phyloP scores from a whole-genome alignment of 2,329 filamentous ascomycete species.

The Venturiaceae sp. region DNA sequence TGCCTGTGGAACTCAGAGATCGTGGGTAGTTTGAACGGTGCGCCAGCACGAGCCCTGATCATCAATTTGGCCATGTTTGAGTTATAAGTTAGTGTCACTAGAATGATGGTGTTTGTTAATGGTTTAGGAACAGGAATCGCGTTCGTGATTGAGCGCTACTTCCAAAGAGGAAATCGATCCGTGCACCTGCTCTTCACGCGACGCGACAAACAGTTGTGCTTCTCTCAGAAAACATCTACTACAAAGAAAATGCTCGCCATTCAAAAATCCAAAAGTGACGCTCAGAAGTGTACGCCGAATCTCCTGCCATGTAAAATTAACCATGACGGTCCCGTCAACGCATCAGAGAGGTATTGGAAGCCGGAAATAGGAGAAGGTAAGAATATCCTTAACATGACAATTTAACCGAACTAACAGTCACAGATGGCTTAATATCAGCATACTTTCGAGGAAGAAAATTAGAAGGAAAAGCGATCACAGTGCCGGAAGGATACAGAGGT shows the following conservation, averaged over 20 bases:
- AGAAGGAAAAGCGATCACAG: constrained; percentile 51
- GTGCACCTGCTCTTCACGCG: neutral
- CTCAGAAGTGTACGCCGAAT: constrained; percentile 48
- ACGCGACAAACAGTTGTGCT: neutral
- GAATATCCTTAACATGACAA: constrained; percentile 16
- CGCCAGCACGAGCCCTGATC: no score
- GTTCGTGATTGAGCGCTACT: neutral
- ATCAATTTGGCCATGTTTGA: no score
- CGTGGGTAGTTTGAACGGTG: no score
- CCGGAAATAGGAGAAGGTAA: constrained; percentile 39
- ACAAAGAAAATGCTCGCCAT: constrained; percentile 33
- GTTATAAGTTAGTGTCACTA: no score
- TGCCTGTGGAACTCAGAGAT: no score
- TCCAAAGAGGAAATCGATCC: neutral
- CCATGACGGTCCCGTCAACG: constrained; percentile 62
- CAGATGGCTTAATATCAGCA: constrained; percentile 37
- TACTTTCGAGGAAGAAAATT: constrained; percentile 78
- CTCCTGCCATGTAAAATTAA: constrained; percentile 73
- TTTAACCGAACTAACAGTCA: neutral
- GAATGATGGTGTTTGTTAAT: neutral
- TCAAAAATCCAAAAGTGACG: constrained; percentile 16
- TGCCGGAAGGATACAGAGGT: constrained; percentile 65
- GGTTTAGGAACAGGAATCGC: no score
- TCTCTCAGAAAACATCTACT: neutral
- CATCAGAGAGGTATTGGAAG: constrained; percentile 59